Percentiles rank a stretch among this genome's conserved stretches.
These are phyloP conservation scores for Coniophora puteana DNA, from an alignment of 1,284 basidiomycete species.

Conservation along the genomic window DNA sequence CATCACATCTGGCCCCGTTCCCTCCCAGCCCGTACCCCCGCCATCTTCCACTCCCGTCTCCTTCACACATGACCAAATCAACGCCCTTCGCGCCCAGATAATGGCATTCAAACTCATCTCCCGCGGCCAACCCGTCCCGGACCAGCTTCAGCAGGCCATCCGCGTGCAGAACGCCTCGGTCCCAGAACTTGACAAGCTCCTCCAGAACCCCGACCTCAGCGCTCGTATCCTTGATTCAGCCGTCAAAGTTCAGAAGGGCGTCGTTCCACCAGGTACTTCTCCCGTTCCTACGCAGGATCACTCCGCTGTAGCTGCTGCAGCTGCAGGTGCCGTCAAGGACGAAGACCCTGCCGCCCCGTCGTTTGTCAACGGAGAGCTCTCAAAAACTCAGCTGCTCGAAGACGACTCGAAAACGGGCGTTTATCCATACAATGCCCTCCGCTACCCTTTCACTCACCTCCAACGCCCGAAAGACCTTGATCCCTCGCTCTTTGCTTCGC, in stretches of 20 bases:
- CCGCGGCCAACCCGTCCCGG: conserved; percentile 79
- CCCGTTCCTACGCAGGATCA: conserved; percentile 10
- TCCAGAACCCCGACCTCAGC: conserved; percentile 56
- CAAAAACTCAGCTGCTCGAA: conserved; percentile 72
- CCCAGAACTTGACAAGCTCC: conserved; percentile 60
- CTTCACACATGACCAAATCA: conserved; percentile 83
- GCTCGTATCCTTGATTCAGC: conserved; percentile 72
- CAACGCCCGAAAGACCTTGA: conserved; percentile 59
- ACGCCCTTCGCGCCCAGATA: conserved; percentile 84
- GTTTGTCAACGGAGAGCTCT: conserved; percentile 46
- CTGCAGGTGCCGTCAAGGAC: conserved; percentile 31
- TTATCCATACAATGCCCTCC: conserved; percentile 96
- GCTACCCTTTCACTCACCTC: conserved; percentile 80
- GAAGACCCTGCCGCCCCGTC: conserved; percentile 35
- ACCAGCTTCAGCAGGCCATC: conserved; percentile 77
- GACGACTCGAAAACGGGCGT: conserved; percentile 80
- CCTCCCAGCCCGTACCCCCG: conserved; percentile 23
- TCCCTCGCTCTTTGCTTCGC: conserved; percentile 59
- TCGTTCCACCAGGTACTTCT: conserved; percentile 12
- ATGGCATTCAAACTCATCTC: conserved; percentile 85
- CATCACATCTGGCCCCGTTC: conserved; percentile 25
- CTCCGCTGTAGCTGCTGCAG: conserved; percentile 4
- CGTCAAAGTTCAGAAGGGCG: conserved; percentile 72
- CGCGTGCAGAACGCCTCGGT: conserved; percentile 56
- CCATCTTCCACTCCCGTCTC: conserved; percentile 61